Percentiles rank a stretch among this genome's conserved stretches.
Evolutionary conservation across 352 stramenopile species (phyloP).

Genomic region (Globisporangium alternatum): DNA sequence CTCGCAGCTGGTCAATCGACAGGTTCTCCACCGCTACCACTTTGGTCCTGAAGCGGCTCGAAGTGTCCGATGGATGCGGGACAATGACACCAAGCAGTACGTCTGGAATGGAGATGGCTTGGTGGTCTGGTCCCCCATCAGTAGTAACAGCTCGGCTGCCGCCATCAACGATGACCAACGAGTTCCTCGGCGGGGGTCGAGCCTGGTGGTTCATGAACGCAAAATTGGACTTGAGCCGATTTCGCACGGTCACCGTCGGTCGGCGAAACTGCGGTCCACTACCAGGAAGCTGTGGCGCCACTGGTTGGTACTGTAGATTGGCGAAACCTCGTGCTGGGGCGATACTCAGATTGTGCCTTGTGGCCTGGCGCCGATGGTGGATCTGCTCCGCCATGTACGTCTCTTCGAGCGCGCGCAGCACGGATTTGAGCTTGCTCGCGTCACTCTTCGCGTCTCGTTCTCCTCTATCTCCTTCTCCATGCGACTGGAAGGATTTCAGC

Average conservation of each 20-base stretch:
- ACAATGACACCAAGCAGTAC: conserved; percentile 39
- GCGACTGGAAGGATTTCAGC: conserved; percentile 28
- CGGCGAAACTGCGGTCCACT: conserved; percentile 1
- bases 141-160: neutral
- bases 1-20: conserved; percentile 19
- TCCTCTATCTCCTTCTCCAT: neutral
- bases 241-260: conserved; percentile 6
- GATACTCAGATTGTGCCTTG: conserved; percentile 23
- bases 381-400: conserved; percentile 63
- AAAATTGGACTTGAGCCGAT: conserved; percentile 15
- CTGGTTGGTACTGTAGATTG: conserved; percentile 9
- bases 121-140: neutral
- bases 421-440: conserved; percentile 28
- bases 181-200: neutral
- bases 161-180: neutral
- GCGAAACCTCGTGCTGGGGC: neutral
- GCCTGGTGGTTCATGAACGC: conserved; percentile 9
- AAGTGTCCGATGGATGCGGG: conserved; percentile 14
- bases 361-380: conserved; percentile 38
- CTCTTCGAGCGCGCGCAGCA: conserved; percentile 53
- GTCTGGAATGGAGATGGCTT: conserved; percentile 38
- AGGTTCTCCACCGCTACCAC: neutral
- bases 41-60: conserved; percentile 12
- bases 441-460: conserved; percentile 1
- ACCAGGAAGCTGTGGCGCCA: neutral